A percentile compares a stretch with the other conserved stretches of the same genome.
Conservation (phyloP, 805 yeast genomes). For the Lachancea meyersii region DNA sequence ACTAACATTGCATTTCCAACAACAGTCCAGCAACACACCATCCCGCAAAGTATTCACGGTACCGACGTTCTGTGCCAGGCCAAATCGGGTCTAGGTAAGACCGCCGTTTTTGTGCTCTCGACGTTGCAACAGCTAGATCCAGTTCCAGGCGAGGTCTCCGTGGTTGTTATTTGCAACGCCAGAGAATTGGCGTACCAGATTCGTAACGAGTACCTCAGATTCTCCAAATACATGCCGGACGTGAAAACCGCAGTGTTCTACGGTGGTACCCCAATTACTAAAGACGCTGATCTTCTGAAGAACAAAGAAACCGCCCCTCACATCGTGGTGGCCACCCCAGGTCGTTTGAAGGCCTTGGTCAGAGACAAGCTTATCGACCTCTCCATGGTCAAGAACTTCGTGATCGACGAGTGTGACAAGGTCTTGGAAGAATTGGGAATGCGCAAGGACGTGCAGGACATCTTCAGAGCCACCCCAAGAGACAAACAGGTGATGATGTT, state of each 20-base stretch:
- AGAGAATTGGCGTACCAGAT: conserved; percentile 98
- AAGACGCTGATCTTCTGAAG: conserved; percentile 82
- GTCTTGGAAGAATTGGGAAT: conserved; percentile 85
- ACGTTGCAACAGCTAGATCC: conserved; percentile 97
- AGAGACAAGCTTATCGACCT: conserved; percentile 85
- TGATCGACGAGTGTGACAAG: conserved; percentile 97
- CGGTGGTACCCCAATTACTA: conserved; percentile 86
- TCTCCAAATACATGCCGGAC: conserved; percentile 97
- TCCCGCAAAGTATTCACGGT: conserved; percentile 96
- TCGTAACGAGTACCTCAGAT: conserved; percentile 93
- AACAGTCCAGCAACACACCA: conserved; percentile 92
- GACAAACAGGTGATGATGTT: conserved; percentile 99
- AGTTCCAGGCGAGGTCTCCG: conserved; percentile 92
- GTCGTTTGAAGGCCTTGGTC: conserved; percentile 90
- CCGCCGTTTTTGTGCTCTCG: conserved; percentile 94
- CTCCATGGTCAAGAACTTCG: conserved; percentile 86
- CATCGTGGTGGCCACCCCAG: conserved; percentile 96
- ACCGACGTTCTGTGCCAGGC: conserved; percentile 98
- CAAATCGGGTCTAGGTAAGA: conserved; percentile 98
- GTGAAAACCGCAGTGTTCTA: conserved; percentile 94
- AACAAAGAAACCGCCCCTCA: conserved; percentile 94
- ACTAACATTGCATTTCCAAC: conserved; percentile 6
- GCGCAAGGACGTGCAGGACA: conserved; percentile 98
- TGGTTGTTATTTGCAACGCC: conserved; percentile 93
- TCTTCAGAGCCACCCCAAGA: conserved; percentile 95